phyloP scores from a whole-genome alignment of 2,329 filamentous ascomycete genomes.

The Amauroascus niger region DNA sequence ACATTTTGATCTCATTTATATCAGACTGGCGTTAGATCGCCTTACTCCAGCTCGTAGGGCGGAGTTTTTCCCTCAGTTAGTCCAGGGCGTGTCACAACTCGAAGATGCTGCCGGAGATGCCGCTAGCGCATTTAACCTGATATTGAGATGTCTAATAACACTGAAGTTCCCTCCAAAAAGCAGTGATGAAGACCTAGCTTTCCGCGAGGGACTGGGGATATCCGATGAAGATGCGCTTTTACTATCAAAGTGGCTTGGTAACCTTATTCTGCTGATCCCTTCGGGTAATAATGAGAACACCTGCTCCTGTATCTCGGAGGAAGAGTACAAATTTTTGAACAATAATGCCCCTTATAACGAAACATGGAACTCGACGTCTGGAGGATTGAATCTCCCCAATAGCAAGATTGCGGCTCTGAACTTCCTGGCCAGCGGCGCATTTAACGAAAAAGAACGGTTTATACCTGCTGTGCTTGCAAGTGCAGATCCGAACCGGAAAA shows the following conservation, averaged over 20 bases:
- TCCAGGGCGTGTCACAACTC: constrained; percentile 49
- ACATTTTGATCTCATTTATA: constrained; percentile 79
- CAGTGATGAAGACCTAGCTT: constrained; percentile 62
- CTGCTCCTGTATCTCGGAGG: constrained; percentile 53
- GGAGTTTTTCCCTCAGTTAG: constrained; percentile 59
- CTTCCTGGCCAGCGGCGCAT: constrained; percentile 75
- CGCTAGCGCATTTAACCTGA: constrained; percentile 68
- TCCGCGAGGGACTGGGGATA: constrained; percentile 59
- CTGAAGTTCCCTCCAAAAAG: constrained; percentile 59
- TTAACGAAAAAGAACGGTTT: constrained; percentile 73
- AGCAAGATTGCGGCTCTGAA: constrained; percentile 59
- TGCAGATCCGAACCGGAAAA: constrained; percentile 63
- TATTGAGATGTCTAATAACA: constrained; percentile 66
- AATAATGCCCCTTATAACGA: constrained; percentile 40
- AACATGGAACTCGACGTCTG: constrained; percentile 52
- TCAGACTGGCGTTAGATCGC: constrained; percentile 68
- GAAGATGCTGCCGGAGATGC: constrained; percentile 40
- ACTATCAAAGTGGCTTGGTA: constrained; percentile 64
- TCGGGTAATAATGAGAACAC: constrained; percentile 31
- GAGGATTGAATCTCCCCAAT: constrained; percentile 57
- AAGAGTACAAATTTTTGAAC: constrained; percentile 61
- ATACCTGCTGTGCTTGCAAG: constrained; percentile 74
- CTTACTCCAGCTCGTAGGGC: constrained; percentile 54
- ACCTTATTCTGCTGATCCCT: constrained; percentile 61
- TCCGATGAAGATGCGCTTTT: constrained; percentile 62